Conservation (phyloP, 2,329 filamentous ascomycete genomes). For the Aspergillus amoenus region DNA sequence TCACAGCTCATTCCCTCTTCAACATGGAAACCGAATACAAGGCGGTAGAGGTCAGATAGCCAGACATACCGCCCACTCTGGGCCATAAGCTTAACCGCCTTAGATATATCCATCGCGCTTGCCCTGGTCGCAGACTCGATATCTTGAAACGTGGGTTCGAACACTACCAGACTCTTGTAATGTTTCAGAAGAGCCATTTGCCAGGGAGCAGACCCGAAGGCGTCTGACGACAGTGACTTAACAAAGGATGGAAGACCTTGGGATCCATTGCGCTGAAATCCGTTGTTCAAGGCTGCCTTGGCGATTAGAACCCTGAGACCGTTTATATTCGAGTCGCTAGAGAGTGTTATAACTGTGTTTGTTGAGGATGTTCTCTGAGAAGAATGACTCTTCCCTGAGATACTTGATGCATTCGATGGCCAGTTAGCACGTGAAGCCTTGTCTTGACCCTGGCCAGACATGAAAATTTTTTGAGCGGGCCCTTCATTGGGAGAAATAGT, state of each 20-base stretch:
- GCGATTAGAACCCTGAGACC: slow-evolving; percentile 77
- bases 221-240: slow-evolving; percentile 69
- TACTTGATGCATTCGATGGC: slow-evolving; percentile 76
- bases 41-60: slow-evolving; percentile 75
- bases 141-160: slow-evolving; percentile 65
- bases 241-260: slow-evolving; percentile 70
- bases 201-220: slow-evolving; percentile 72
- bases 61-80: slow-evolving; percentile 72
- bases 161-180: slow-evolving; percentile 77
- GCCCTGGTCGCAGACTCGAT: slow-evolving; percentile 35
- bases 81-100: slow-evolving; percentile 74
- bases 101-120: slow-evolving; percentile 71
- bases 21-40: slow-evolving; percentile 80
- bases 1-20: slow-evolving; percentile 73
- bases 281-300: slow-evolving; percentile 81
- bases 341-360: slow-evolving; percentile 43
- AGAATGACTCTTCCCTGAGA: slow-evolving; percentile 75
- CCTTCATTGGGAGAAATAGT: slow-evolving; percentile 79
- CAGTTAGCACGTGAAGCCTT: slow-evolving; percentile 54
- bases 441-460: slow-evolving; percentile 69
- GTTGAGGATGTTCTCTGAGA: slow-evolving; percentile 50
- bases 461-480: slow-evolving; percentile 80
- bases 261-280: slow-evolving; percentile 65
- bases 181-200: slow-evolving; percentile 71
- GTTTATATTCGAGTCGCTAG: slow-evolving; percentile 73